Evolutionary conservation across 345 rosid species (phyloP), one percentile per base, ranked within the genome.

Genomic region (Fremontodendron californicum): DNA sequence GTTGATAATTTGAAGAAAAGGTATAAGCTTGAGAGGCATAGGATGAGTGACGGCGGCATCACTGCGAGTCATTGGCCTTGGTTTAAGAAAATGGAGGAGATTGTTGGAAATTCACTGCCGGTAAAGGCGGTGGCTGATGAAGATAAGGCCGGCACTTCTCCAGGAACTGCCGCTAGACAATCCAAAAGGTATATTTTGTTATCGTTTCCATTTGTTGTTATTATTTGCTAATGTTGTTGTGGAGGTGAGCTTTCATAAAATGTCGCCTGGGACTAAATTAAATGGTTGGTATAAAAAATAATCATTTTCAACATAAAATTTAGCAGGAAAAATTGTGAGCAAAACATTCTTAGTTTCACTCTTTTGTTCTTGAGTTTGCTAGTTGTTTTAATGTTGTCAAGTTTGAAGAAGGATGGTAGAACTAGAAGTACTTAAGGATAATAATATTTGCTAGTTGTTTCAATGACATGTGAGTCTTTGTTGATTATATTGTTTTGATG

Each of bases 1-100:
- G 90, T 94, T 7, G 97, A 94, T 71, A 94, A 94, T 81, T 82
- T 94, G 75, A 94, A 94, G 87, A 94, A 94, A 78, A 81, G 94
- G 87, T 92, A 91, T 77, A 92, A 94, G 82, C 85, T 91, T 75
- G 98, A 94, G 90, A 78, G 88, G 80, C 94, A 92, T 58, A 85
- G 93, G 82, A 87, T 92, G 84, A 86, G 70, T 37, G 88, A 79
- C 16, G 93, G 91, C 25, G 89, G 91, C 21, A 51, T 82, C 58
- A 80, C 90, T 9, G 75, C 64, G 25, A 92, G 96, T 43, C 92
- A 88, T 74, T 94, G 98, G 98, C 97, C 93, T 73, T 94, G 96
- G 98, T 92, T 91, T 46, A 92, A 91, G 84, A 88, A 87, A 79
- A 87, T 92, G 87, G 98, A 91, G 78, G 93, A 84, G 31, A 90